phyloP scores from a whole-genome alignment of 192 early-diverging fungal genomes.

The Backusella circina region DNA sequence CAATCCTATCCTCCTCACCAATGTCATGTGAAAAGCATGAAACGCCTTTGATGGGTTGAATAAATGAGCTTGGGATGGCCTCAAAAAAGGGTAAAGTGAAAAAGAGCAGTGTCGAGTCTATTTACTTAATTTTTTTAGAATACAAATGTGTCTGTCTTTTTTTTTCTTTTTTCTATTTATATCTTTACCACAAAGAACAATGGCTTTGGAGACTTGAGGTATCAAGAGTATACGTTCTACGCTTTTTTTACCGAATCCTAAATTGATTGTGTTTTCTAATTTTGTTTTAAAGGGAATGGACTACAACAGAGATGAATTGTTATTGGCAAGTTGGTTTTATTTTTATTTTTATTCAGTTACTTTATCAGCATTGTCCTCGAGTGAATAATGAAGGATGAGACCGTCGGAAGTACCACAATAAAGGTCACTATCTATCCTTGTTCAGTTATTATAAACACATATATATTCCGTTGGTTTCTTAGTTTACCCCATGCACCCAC shows the following conservation, averaged over 20 bases:
- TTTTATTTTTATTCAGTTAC: slow-evolving; percentile 1
- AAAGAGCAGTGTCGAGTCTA: slow-evolving; percentile 67
- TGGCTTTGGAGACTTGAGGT: slow-evolving; percentile 57
- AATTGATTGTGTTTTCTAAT: slow-evolving; percentile 40
- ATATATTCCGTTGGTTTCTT: neutral
- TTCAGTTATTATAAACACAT: neutral
- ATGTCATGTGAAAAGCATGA: slow-evolving; percentile 56
- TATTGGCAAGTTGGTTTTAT: too few relatives aligned
- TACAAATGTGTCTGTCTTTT: neutral
- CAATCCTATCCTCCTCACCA: slow-evolving; percentile 40
- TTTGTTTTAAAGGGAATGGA: slow-evolving; percentile 23
- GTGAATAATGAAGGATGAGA: slow-evolving; percentile 58
- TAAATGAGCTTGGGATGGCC: slow-evolving; percentile 31
- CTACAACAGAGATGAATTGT: neutral
- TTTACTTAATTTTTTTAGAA: neutral
- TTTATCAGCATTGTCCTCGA: slow-evolving; percentile 34
- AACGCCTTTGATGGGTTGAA: slow-evolving; percentile 53
- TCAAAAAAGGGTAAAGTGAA: slow-evolving; percentile 54
- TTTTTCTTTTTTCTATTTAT: neutral
- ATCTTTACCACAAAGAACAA: slow-evolving; percentile 63
- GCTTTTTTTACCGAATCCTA: slow-evolving; percentile 58
- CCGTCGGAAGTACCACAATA: slow-evolving; percentile 79
- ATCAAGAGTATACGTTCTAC: slow-evolving; percentile 63
- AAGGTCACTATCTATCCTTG: slow-evolving; percentile 57
- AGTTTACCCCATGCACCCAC: slow-evolving; percentile 47